These are phyloP conservation scores for Picea abies DNA, from an alignment of 83 land plant species.

Conservation along the genomic window DNA sequence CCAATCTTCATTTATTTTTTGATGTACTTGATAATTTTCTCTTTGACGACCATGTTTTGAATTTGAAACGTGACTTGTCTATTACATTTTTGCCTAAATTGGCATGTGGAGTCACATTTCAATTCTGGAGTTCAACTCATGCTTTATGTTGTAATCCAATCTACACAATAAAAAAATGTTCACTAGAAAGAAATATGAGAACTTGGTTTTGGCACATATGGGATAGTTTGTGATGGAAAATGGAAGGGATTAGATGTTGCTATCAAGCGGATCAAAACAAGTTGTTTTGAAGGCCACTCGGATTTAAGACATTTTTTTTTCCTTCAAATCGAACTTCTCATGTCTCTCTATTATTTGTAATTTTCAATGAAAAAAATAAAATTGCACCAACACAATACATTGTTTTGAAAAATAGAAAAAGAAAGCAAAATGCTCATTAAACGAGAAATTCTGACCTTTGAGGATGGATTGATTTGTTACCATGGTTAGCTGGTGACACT, in stretches of 20 bases:
- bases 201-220: conserved; percentile 73
- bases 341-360: too few relatives aligned
- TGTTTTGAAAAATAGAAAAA: too few relatives aligned
- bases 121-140: background rate
- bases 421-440: too few relatives aligned
- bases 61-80: background rate
- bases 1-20: background rate
- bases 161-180: conserved; percentile 56
- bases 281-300: conserved; percentile 52
- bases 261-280: conserved; percentile 63
- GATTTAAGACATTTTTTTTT: too few relatives aligned
- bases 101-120: background rate
- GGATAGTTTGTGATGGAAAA: conserved; percentile 75
- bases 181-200: conserved; percentile 64
- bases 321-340: too few relatives aligned
- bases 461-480: too few relatives aligned
- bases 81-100: background rate
- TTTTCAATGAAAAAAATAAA: too few relatives aligned
- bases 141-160: background rate
- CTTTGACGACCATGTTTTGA: background rate
- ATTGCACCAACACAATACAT: too few relatives aligned
- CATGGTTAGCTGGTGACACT: too few relatives aligned
- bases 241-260: conserved; percentile 79
- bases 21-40: background rate
- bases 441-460: too few relatives aligned